Evolutionary conservation across 768 basidiomycete genomes (phyloP), one percentile per base, ranked within the genome.

Genomic region (Pulveroboletus sp.): DNA sequence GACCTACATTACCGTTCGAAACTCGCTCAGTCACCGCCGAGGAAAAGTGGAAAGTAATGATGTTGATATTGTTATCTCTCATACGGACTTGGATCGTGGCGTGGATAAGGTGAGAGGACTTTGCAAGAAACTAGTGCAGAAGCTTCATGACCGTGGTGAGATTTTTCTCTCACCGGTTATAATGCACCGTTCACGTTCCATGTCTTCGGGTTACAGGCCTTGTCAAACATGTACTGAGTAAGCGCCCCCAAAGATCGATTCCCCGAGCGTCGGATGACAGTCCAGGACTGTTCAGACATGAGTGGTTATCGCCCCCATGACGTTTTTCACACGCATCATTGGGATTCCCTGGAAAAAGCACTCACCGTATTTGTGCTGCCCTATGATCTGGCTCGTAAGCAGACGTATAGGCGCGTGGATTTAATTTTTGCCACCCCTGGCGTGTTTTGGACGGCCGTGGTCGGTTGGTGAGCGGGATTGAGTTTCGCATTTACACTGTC

Each of bases 21-120:
- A 22, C 35, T 35, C 29, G 10, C 19, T 7, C 47, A 93, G 92
- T 6, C 90, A 93, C 68, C 81, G 94, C 24, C 73, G 93, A 47
- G 93, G 93, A 2, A 95, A 95, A 64, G 60, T 70, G 3, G 69
- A 81, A 51, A 89, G 86, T 60, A 89, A 86, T 59, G 93, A 96
- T 62, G 83, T 93, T 26, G 93, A 97, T 60, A 86, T 97, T 48
- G 80, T 96, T 2, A 86, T 95, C 62, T 87, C 84, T 30, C 89
- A 93, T 60, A 73, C 79, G 0, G 76, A 82, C 54, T 58, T 68
- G 44, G 56, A 65, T 36, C 64, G 61, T 5, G 78, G 76, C 9
- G 71, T 61, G 24, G 67, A 64, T 9, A 73, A 77, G 38, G 75
- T 85, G n/a, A 80, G 78, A 50, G 82, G 78, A 4, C 71, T 93